These are phyloP conservation scores for Primulina eburnea DNA, from an alignment of 257 asterid species.

Conservation along the genomic window DNA sequence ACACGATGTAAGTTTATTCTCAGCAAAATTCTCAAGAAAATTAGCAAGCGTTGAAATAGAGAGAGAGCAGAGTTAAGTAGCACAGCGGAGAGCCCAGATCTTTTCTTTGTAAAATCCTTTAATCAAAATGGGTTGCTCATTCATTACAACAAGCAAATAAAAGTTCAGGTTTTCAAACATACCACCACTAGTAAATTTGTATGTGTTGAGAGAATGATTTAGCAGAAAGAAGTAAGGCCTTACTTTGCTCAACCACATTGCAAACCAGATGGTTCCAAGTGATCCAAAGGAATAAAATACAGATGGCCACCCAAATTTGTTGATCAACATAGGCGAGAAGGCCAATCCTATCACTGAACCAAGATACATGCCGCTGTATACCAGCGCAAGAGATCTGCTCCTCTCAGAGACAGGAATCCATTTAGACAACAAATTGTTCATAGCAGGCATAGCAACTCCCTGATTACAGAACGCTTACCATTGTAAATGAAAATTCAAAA, in stretches of 20 bases:
- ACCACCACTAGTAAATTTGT: not conserved
- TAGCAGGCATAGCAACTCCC: constrained; percentile 97
- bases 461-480: constrained; percentile 19
- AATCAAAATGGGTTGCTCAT: not conserved
- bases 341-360: constrained; percentile 97
- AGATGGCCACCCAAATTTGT: constrained; percentile 89
- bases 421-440: constrained; percentile 86
- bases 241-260: constrained; percentile 89
- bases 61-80: not conserved
- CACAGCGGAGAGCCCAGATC: not conserved
- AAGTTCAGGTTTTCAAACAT: not conserved
- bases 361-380: constrained; percentile 98
- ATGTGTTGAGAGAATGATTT: not conserved
- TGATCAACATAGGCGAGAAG: constrained; percentile 75
- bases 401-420: constrained; percentile 99
- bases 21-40: not conserved
- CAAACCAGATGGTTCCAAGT: constrained; percentile 90
- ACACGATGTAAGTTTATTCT: not conserved
- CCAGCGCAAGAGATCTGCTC: constrained; percentile 97
- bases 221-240: constrained; percentile 31
- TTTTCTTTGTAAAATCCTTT: not conserved
- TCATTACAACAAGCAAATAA: not conserved
- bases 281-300: constrained; percentile 94
- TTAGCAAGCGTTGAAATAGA: not conserved
- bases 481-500: constrained; percentile 13